A percentile compares a stretch with the other conserved stretches of the same genome.
These are phyloP conservation scores for Hevea brasiliensis DNA, from an alignment of 345 rosid genomes.

Conservation along the genomic window DNA sequence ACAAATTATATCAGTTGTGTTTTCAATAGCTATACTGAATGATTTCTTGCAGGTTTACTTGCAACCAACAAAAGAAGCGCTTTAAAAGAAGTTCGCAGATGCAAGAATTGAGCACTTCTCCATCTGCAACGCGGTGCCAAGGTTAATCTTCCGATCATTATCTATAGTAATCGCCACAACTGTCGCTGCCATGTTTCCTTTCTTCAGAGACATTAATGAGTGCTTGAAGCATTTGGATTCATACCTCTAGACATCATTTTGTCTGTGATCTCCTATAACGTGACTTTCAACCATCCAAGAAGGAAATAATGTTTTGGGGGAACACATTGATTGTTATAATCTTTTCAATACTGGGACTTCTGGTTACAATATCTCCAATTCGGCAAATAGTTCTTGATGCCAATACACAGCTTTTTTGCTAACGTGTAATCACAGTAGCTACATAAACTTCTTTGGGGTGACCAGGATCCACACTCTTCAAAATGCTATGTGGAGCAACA, in stretches of 20 bases:
- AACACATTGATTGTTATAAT: constrained; percentile 15
- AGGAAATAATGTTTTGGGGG: constrained; percentile 7
- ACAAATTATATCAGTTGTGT: too few species aligned
- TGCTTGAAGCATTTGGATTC: constrained; percentile 49
- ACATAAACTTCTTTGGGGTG: too few species aligned
- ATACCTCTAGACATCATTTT: constrained; percentile 46
- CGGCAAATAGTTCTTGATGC: constrained; percentile 30
- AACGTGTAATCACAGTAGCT: constrained; percentile 1
- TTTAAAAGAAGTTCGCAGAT: constrained; percentile 38
- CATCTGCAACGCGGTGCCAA: constrained; percentile 36
- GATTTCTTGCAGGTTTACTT: constrained; percentile 40
- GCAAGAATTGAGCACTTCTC: constrained; percentile 46
- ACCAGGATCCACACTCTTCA: too few species aligned
- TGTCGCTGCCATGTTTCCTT: constrained; percentile 49
- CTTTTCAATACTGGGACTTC: background rate
- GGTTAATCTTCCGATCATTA: constrained; percentile 38
- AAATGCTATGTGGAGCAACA: too few species aligned
- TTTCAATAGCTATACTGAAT: too few species aligned
- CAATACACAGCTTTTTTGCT: constrained; percentile 25
- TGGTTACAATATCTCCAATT: constrained; percentile 21
- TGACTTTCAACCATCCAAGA: constrained; percentile 29
- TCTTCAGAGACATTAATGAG: constrained; percentile 52
- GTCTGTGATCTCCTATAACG: constrained; percentile 27
- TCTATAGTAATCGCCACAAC: constrained; percentile 32
- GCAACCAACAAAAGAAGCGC: constrained; percentile 50